These are phyloP conservation scores for Globisporangium perplexum DNA, from an alignment of 352 stramenopile genomes.

Conservation along the genomic window DNA sequence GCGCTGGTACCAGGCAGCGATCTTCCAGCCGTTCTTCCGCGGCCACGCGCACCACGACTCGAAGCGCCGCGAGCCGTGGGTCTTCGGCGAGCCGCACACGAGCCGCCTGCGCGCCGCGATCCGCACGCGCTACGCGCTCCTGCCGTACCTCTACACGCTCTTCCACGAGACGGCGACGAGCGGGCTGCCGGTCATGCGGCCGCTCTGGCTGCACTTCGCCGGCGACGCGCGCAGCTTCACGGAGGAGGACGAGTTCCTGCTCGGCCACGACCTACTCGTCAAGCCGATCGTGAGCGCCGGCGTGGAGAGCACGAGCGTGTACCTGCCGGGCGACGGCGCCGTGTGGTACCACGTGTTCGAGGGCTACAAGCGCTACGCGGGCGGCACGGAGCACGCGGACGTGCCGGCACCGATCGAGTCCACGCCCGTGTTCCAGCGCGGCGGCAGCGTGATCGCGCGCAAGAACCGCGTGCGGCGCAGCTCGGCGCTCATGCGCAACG, in stretches of 20 bases:
- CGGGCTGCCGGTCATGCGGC: slow-evolving; percentile 88
- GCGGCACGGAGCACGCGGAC: slow-evolving; percentile 49
- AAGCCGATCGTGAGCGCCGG: slow-evolving; percentile 92
- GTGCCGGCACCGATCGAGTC: slow-evolving; percentile 89
- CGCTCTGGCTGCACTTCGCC: slow-evolving; percentile 96
- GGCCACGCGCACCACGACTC: slow-evolving; percentile 98
- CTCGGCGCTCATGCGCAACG: slow-evolving; percentile 92
- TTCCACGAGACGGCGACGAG: slow-evolving; percentile 55
- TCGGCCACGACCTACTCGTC: slow-evolving; percentile 94
- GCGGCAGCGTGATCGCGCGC: slow-evolving; percentile 92
- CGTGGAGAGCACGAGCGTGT: slow-evolving; percentile 78
- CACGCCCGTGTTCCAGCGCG: slow-evolving; percentile 96
- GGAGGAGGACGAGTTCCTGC: slow-evolving; percentile 94
- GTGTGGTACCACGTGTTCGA: slow-evolving; percentile 93
- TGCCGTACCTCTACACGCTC: slow-evolving; percentile 95
- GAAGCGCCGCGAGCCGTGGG: slow-evolving; percentile 97
- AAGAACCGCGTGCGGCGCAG: slow-evolving; percentile 95
- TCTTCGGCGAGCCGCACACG: slow-evolving; percentile 95
- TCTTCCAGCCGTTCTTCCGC: slow-evolving; percentile 98
- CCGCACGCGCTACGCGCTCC: slow-evolving; percentile 93
- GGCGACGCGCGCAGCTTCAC: slow-evolving; percentile 74
- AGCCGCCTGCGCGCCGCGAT: slow-evolving; percentile 86
- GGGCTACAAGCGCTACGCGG: slow-evolving; percentile 45
- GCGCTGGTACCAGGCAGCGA: slow-evolving; percentile 94
- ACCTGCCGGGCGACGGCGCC: slow-evolving; percentile 72